A percentile compares a stretch with the other conserved stretches of the same genome.
phyloP scores from a whole-genome alignment of 257 asterid species.

The Fraxinus quadrangulata region DNA sequence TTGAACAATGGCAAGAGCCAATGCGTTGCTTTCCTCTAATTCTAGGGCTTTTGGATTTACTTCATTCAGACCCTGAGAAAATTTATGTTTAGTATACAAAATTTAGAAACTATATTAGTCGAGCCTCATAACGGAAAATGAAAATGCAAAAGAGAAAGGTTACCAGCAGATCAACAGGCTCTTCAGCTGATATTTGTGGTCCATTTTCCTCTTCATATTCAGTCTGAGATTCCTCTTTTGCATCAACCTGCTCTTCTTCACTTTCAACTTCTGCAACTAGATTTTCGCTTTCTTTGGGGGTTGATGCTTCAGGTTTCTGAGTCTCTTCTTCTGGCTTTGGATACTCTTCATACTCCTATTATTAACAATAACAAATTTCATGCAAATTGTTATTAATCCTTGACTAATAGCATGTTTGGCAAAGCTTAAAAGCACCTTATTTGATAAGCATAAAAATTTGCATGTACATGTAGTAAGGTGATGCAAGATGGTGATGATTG shows the following conservation, averaged over 20 bases:
- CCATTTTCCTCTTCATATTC: slow-evolving; percentile 35
- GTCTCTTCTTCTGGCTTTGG: slow-evolving; percentile 45
- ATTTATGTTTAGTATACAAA: neutral
- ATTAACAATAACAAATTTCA: neutral
- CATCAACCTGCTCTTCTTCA: slow-evolving; percentile 35
- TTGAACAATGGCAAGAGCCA: slow-evolving; percentile 80
- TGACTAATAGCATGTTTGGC: neutral
- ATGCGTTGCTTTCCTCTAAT: slow-evolving; percentile 65
- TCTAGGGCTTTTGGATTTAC: slow-evolving; percentile 49
- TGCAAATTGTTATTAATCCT: neutral
- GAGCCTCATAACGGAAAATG: neutral
- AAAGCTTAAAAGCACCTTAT: neutral
- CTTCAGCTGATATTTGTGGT: slow-evolving; percentile 42
- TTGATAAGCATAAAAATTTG: too few relatives aligned
- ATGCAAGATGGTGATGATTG: neutral
- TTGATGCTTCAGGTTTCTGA: slow-evolving; percentile 32
- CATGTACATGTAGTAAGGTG: neutral
- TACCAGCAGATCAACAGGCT: slow-evolving; percentile 70
- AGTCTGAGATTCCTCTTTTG: slow-evolving; percentile 34
- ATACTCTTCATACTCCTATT: slow-evolving; percentile 43
- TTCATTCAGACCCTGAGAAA: slow-evolving; percentile 60
- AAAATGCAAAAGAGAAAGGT: slow-evolving; percentile 9
- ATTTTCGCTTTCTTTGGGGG: slow-evolving; percentile 32
- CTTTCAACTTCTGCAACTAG: slow-evolving; percentile 36
- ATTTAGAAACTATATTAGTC: neutral